Evolutionary conservation across 176 grass and related monocot species (phyloP).

Genomic region (Sorghum bicolor): Sorghum_bicolor_NCBIv3 NC_012870.2:11112501-11113000

Average conservation of each 20-base stretch:
- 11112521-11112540: conserved; percentile 45
- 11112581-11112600: conserved; percentile 45
- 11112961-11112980: too few species aligned
- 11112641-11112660: neutral
- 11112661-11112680: neutral
- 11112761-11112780: too few species aligned
- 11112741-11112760: conserved; percentile 56
- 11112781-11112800: too few species aligned
- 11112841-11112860: too few species aligned
- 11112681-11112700: conserved; percentile 35
- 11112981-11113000: too few species aligned
- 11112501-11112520: conserved; percentile 50
- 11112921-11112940: neutral
- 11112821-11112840: too few species aligned
- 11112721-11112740: conserved; percentile 42
- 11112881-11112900: conserved; percentile 39
- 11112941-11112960: neutral
- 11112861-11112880: too few species aligned
- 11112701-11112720: conserved; percentile 35
- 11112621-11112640: neutral
- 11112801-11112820: too few species aligned
- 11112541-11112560: conserved; percentile 37
- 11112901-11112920: neutral
- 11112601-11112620: neutral
- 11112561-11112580: conserved; percentile 43